Evolutionary conservation across 75 land plant genomes (phyloP).

Genomic region (Isoetes taiwanensis): DNA sequence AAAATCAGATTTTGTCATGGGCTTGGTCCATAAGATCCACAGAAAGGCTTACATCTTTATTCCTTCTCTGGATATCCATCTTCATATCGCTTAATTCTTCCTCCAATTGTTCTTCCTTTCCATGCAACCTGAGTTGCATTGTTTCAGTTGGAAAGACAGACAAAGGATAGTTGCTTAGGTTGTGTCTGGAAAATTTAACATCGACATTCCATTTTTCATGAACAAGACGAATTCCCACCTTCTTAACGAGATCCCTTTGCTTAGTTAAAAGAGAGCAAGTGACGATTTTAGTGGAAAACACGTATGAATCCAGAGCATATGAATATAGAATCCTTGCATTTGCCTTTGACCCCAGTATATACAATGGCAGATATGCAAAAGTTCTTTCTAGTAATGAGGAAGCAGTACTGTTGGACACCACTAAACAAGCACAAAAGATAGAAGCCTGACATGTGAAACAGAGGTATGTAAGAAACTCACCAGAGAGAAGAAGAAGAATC

Average conservation of each 20-base stretch:
- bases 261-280: slow-evolving; percentile 75
- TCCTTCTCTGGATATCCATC: too few species aligned
- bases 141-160: too few species aligned
- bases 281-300: slow-evolving; percentile 66
- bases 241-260: slow-evolving; percentile 46
- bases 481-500: not conserved
- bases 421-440: too few species aligned
- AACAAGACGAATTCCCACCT: slow-evolving; percentile 56
- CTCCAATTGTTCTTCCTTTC: too few species aligned
- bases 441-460: slow-evolving; percentile 3
- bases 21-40: too few species aligned
- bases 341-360: slow-evolving; percentile 65
- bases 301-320: slow-evolving; percentile 77
- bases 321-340: slow-evolving; percentile 75
- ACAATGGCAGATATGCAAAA: slow-evolving; percentile 58
- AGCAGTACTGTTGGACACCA: too few species aligned
- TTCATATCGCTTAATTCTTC: too few species aligned
- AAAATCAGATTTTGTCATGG: too few species aligned
- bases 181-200: slow-evolving; percentile 70
- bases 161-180: slow-evolving; percentile 93
- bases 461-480: not conserved
- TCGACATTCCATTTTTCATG: slow-evolving; percentile 73
- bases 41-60: too few species aligned
- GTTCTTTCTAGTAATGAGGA: slow-evolving; percentile 18
- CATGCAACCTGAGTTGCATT: too few species aligned